Base-by-base conservation (phyloP, 148 eudicot genomes). In the Camellia granthamiana region DNA sequence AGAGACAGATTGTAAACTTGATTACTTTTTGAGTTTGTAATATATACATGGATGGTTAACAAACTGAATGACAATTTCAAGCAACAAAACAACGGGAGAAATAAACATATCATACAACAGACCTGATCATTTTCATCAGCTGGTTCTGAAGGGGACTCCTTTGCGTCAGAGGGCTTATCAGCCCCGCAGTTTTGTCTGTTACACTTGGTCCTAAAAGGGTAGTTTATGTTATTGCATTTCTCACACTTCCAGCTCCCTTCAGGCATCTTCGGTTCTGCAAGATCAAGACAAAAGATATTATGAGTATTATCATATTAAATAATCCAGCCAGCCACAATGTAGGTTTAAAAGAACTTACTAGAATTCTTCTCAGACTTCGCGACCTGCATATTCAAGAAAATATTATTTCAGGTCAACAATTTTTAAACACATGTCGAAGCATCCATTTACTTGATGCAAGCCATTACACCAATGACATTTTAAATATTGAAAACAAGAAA, bases 171-270 rank as follows among this genome's bases (percentile, higher is more conserved):
- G 69, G 99, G 99, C 76, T 93, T 96, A 62, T 96, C 98, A 66
- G 97, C 97, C n/a, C 98, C 99, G 83, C 99, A 96, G 79, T 93
- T 96, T 84, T 92, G 98, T 83, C 99, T 88, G 84, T 96, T 96
- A 81, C 99, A 96, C 88, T 93, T 96, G 80, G 91, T 91, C 85
- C 99, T 92, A 60, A 96, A 96, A 15, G 99, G 99, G 68, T 89
- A 96, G 76, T 96, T 96, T 76, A 92, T 90, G 84, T 96, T 96
- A 81, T 85, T 88, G 85, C 99, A 96, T 87, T 92, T 85, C 58
- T 90, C 94, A 77, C 99, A 96, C 84, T 91, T 92, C 99, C 99
- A 96, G 88, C 97, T 96, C 61, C 99, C 99, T 38, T 96, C 99
- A 3, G 99, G 99, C 95, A 90, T 91, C 78, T 96, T 95, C 84